phyloP scores from a whole-genome alignment of 2,329 filamentous ascomycete genomes.

The Fusarium verticillioides region DNA sequence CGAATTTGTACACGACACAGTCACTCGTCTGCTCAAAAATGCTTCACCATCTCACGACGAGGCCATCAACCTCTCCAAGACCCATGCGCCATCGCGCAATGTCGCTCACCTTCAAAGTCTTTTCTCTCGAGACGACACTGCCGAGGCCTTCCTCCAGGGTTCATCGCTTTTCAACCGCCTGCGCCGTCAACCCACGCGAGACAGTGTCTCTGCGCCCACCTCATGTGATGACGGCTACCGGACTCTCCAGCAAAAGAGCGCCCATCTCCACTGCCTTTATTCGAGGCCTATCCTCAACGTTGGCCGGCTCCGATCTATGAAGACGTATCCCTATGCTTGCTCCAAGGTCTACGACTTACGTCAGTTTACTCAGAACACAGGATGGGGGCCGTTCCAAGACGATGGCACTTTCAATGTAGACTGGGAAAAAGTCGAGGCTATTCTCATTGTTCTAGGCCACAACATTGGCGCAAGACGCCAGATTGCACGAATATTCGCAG shows the following conservation, averaged over 20 bases:
- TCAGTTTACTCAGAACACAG: constrained; percentile 68
- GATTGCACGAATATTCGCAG: constrained; percentile 58
- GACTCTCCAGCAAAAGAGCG: constrained; percentile 68
- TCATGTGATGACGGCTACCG: constrained; percentile 10
- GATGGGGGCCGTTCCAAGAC: constrained; percentile 78
- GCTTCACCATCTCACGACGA: constrained; percentile 51
- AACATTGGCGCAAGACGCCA: constrained; percentile 66
- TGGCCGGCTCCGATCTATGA: constrained; percentile 50
- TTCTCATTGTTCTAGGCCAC: constrained; percentile 74
- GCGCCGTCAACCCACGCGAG: constrained; percentile 51
- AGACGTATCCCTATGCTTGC: constrained; percentile 70
- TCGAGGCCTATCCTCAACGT: constrained; percentile 66
- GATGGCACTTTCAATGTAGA: constrained; percentile 73
- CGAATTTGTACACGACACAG: constrained; percentile 59
- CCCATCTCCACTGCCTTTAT: constrained; percentile 76
- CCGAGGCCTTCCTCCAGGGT: constrained; percentile 69
- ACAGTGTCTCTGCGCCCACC: constrained; percentile 29
- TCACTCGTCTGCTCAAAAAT: constrained; percentile 58
- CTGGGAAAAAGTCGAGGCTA: constrained; percentile 83
- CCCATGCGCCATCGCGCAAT: constrained; percentile 60
- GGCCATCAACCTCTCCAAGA: constrained; percentile 47
- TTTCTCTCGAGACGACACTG: constrained; percentile 61
- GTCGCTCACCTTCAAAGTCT: constrained; percentile 56
- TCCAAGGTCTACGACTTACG: constrained; percentile 79
- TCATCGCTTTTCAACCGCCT: constrained; percentile 73